Evolutionary conservation across 768 basidiomycete species (phyloP).

Genomic region (Suillus weaverae): DNA sequence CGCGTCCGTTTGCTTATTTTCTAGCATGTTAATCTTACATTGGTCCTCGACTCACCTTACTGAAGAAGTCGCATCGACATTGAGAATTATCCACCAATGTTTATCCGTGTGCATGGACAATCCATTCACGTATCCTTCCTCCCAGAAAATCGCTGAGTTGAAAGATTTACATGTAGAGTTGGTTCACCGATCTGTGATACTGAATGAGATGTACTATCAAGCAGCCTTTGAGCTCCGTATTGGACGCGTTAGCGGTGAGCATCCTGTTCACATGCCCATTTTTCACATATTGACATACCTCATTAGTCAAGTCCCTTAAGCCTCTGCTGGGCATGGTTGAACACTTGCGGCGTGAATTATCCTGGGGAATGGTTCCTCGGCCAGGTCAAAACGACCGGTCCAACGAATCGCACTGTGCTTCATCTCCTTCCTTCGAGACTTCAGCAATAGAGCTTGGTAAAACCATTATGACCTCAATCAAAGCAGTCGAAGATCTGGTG

Average conservation of each 20-base stretch:
- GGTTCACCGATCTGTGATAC: slow-evolving; percentile 35
- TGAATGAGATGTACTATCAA: slow-evolving; percentile 44
- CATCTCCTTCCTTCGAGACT: slow-evolving; percentile 22
- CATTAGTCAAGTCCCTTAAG: slow-evolving; percentile 42
- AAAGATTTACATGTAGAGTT: slow-evolving; percentile 27
- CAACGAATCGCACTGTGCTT: slow-evolving; percentile 5
- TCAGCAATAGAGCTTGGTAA: slow-evolving; percentile 36
- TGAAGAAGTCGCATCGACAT: slow-evolving; percentile 36
- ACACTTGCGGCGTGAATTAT: slow-evolving; percentile 45
- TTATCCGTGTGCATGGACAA: slow-evolving; percentile 32
- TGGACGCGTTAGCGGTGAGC: slow-evolving; percentile 43
- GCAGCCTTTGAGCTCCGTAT: slow-evolving; percentile 47
- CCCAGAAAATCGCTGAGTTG: slow-evolving; percentile 16
- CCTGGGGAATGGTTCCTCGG: slow-evolving; percentile 38
- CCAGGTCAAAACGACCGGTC: neutral
- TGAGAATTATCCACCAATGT: slow-evolving; percentile 36
- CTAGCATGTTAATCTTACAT: slow-evolving; percentile 37
- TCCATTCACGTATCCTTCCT: slow-evolving; percentile 19
- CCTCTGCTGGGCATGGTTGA: slow-evolving; percentile 45
- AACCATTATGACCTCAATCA: slow-evolving; percentile 37
- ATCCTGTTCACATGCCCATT: neutral
- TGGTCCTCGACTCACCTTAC: slow-evolving; percentile 47
- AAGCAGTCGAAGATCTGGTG: slow-evolving; percentile 34
- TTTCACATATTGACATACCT: neutral
- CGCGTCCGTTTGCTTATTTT: slow-evolving; percentile 37